These are phyloP conservation scores for Metschnikowia amazonensis DNA, from an alignment of 805 yeast genomes.

Conservation along the genomic window DNA sequence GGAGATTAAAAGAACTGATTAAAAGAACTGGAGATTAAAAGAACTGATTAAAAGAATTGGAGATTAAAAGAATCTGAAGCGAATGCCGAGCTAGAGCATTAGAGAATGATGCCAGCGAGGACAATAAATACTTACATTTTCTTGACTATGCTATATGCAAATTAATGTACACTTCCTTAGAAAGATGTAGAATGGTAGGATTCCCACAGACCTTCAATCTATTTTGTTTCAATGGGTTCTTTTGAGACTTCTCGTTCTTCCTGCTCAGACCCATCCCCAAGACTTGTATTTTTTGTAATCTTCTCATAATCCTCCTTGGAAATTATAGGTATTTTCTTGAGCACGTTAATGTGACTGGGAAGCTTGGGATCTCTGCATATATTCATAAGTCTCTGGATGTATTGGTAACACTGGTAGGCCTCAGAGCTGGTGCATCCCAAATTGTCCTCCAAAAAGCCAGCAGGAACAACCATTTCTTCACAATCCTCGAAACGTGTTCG, in stretches of 20 bases:
- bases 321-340: conserved; percentile 12
- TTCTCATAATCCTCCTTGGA: conserved; percentile 10
- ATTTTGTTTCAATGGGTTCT: neutral
- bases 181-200: neutral
- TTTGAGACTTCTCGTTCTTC: neutral
- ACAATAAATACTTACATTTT: neutral
- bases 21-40: neutral
- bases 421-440: conserved; percentile 8
- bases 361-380: conserved; percentile 19
- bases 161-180: neutral
- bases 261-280: neutral
- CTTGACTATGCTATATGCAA: neutral
- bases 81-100: neutral
- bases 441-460: conserved; percentile 8
- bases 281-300: conserved; percentile 4
- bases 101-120: neutral
- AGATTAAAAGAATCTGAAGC: neutral
- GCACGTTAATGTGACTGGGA: conserved; percentile 17
- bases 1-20: too few relatives aligned
- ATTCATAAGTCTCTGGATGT: conserved; percentile 14
- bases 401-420: conserved; percentile 16
- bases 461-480: conserved; percentile 11
- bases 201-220: neutral
- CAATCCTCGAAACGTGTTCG: conserved; percentile 13
- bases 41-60: neutral